Base-by-base conservation (phyloP, 1,284 basidiomycete genomes). In the Vanrija humicola region DNA sequence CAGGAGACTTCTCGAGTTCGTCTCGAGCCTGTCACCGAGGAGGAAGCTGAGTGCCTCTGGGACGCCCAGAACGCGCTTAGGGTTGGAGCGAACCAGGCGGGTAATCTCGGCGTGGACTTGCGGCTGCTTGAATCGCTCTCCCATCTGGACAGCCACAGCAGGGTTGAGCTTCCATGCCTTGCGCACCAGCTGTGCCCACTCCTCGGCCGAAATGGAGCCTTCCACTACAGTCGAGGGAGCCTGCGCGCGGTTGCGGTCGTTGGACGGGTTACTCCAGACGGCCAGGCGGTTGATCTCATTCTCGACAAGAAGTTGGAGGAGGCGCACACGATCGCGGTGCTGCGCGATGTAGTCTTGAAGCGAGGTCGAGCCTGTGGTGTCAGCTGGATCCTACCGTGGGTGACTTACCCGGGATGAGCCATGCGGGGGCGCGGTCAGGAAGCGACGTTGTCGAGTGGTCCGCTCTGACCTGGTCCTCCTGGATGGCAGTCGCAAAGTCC, bases 241-340 rank as follows among this genome's bases (percentile, higher is more conserved):
- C 34, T 59, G 16, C 3, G 61, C 56, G 85, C 88, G 53, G 6
- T 52, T 84, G 3, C 80, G 66, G 59, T 94, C 90, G 61, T 86
- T 88, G 25, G 84, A 81, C 0, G 93, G 90, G 73, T 98, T 98
- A 47, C 82, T 81, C 96, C 96, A 98, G 1, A 98, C 93, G 4
- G 80, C 82, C 46, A 98, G 77, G 14, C 92, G 83, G 66, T 82
- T 85, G 43, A 95, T 85, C 72, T 99, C 96, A 69, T 90, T 94
- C 73, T 96, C 91, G 12, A 94, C 84, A 14, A 98, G 80, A 5
- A 95, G 77, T 47, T 87, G 83, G 25, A 98, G 78, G 3, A 93
- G 85, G 19, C 83, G 80, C 50, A 87, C 87, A 6, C 87, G 78
- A 50, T 82, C 84, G 46, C 82, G 82, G 46, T 90, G 82, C 52